Evolutionary conservation across 768 basidiomycete species (phyloP).

Genomic region (Leccinum variicolor): DNA sequence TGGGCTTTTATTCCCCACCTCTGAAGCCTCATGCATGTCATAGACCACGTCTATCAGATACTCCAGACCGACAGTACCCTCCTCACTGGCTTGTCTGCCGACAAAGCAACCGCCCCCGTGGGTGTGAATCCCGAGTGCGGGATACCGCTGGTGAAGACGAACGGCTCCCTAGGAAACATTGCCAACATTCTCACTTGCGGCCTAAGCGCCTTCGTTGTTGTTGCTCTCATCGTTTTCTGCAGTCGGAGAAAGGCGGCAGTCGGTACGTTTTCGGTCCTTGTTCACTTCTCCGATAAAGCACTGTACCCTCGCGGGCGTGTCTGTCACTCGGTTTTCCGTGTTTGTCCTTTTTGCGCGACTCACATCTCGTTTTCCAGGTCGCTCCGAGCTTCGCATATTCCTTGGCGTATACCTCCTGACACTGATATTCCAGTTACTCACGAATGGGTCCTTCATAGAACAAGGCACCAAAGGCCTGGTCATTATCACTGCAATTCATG

Average conservation of each 20-base stretch:
- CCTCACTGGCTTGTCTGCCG: conserved; percentile 41
- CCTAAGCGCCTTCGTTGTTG: conserved; percentile 62
- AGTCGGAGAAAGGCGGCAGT: conserved; percentile 83
- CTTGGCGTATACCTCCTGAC: conserved; percentile 66
- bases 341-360: background rate
- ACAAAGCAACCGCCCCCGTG: conserved; percentile 60
- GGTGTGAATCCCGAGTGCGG: conserved; percentile 83
- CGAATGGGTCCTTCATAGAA: conserved; percentile 71
- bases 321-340: background rate
- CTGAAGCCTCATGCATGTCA: conserved; percentile 1
- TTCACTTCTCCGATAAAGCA: background rate
- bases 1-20: conserved; percentile 31
- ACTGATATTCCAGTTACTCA: conserved; percentile 75
- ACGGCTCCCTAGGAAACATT: conserved; percentile 71
- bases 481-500: conserved; percentile 73
- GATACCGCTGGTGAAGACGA: conserved; percentile 57
- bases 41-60: conserved; percentile 38
- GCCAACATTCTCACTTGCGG: conserved; percentile 84
- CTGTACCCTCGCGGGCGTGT: background rate
- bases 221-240: conserved; percentile 53
- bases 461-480: conserved; percentile 75
- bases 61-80: conserved; percentile 30
- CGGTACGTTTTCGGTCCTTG: conserved; percentile 46
- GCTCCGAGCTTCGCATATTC: conserved; percentile 68
- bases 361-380: conserved; percentile 39